Percentiles rank a stretch among this genome's conserved stretches.
Conservation (phyloP, 257 asterid species). For the Scutellaria galericulata region DNA sequence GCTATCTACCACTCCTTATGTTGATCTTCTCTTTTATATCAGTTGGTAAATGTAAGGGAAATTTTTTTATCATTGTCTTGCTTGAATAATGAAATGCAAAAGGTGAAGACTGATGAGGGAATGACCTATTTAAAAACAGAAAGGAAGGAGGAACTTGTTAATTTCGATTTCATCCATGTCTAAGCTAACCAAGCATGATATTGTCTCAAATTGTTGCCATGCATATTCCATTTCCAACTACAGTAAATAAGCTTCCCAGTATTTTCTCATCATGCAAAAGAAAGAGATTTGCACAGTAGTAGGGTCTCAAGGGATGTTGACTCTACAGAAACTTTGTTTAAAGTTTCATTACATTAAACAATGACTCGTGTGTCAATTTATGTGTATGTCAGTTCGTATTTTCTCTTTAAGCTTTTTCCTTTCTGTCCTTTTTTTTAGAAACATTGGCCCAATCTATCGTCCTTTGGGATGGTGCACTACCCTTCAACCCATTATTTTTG, state of each 20-base stretch:
- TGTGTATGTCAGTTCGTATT: slow-evolving; percentile 9
- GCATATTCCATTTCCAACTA: neutral
- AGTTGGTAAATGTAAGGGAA: neutral
- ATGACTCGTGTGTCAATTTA: slow-evolving; percentile 2
- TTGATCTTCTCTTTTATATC: neutral
- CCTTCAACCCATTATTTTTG: slow-evolving; percentile 1
- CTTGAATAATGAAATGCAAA: slow-evolving; percentile 19
- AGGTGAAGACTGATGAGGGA: slow-evolving; percentile 3
- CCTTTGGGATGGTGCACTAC: neutral
- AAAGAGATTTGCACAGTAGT: slow-evolving; percentile 12
- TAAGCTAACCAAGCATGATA: slow-evolving; percentile 25
- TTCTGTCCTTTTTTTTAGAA: neutral
- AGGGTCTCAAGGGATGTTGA: slow-evolving; percentile 14
- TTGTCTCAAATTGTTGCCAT: slow-evolving; percentile 5
- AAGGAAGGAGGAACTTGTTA: slow-evolving; percentile 10
- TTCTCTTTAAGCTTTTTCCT: slow-evolving; percentile 4
- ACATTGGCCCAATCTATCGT: slow-evolving; percentile 11
- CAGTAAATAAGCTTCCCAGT: slow-evolving; percentile 1
- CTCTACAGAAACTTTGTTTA: slow-evolving; percentile 16
- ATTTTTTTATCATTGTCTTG: neutral
- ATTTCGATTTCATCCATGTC: slow-evolving; percentile 7
- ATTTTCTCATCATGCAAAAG: neutral
- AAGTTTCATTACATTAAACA: slow-evolving; percentile 24
- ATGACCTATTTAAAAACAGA: neutral
- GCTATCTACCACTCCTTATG: neutral